A percentile compares a stretch with the other conserved stretches of the same genome.
phyloP scores from a whole-genome alignment of 345 rosid genomes.

The Lepidium africanum region DNA sequence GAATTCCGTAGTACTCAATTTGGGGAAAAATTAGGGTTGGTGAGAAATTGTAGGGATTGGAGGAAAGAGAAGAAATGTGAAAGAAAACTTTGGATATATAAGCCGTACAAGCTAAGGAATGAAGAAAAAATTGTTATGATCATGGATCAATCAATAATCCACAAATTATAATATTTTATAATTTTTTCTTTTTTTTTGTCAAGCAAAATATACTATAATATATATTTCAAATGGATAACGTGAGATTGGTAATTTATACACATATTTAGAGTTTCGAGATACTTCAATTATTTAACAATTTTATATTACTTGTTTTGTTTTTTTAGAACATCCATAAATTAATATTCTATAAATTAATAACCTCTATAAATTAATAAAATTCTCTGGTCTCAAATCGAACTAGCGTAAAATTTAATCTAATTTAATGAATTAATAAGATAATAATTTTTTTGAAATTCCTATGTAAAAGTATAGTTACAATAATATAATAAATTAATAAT shows the following conservation, averaged over 20 bases:
- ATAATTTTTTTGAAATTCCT: too few species aligned
- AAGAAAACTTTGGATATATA: not conserved
- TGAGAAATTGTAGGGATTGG: not conserved
- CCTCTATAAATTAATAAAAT: too few species aligned
- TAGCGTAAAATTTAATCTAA: too few species aligned
- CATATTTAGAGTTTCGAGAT: not conserved
- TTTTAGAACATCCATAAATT: too few species aligned
- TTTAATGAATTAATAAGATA: too few species aligned
- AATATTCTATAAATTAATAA: too few species aligned
- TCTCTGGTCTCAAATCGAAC: too few species aligned
- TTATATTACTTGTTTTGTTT: too few species aligned
- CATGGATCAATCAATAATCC: not conserved
- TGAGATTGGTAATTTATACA: not conserved
- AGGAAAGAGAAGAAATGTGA: not conserved
- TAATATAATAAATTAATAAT: too few species aligned
- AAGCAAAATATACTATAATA: not conserved
- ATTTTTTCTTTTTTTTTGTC: too few species aligned
- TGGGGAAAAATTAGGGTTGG: conserved; percentile 14
- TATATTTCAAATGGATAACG: not conserved
- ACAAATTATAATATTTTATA: too few species aligned
- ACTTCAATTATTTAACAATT: not conserved
- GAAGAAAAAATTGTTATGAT: not conserved
- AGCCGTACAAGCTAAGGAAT: conserved; percentile 27
- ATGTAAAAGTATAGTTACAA: too few species aligned
- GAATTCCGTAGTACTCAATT: not conserved